Percentiles rank a stretch among this genome's conserved stretches.
Conservation (phyloP, 1,139 yeast genomes). For the Magnusiomyces tetraspermus region DNA sequence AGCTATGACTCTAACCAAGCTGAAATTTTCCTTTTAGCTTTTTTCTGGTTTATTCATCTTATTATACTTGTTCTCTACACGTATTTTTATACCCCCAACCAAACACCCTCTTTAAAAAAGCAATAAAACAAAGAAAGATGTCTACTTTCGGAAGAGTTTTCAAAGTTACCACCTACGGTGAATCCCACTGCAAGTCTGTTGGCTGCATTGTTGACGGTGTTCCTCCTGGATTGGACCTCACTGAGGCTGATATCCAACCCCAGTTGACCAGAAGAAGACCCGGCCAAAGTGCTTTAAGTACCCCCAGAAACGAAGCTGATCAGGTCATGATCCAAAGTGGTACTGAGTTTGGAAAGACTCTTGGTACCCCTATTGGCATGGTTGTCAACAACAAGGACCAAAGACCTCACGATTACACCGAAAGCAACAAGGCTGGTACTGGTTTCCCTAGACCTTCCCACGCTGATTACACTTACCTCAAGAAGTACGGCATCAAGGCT, state of each 20-base stretch:
- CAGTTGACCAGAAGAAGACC: conserved; percentile 96
- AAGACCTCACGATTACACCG: conserved; percentile 90
- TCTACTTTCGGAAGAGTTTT: conserved; percentile 56
- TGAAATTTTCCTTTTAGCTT: too few relatives aligned
- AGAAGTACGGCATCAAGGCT: conserved; percentile 86
- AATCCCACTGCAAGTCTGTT: conserved; percentile 95
- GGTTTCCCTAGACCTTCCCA: conserved; percentile 91
- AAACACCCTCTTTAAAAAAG: too few relatives aligned
- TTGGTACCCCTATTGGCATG: conserved; percentile 96
- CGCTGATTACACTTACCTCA: conserved; percentile 89
- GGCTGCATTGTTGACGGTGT: conserved; percentile 98
- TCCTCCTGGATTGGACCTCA: conserved; percentile 83
- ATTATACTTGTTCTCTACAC: too few relatives aligned
- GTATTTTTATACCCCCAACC: too few relatives aligned
- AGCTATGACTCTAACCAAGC: too few relatives aligned
- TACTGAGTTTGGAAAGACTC: conserved; percentile 78
- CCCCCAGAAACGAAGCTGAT: conserved; percentile 94
- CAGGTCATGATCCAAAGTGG: conserved; percentile 89
- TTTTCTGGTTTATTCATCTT: too few relatives aligned
- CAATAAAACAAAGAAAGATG: conserved; percentile 35
- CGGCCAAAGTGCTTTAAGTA: conserved; percentile 84
- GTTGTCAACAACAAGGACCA: conserved; percentile 88
- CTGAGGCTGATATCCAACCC: conserved; percentile 86
- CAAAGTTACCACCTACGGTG: conserved; percentile 91
- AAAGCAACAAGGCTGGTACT: conserved; percentile 52